phyloP scores from a whole-genome alignment of 345 rosid species.

The Luvunga scandens region DNA sequence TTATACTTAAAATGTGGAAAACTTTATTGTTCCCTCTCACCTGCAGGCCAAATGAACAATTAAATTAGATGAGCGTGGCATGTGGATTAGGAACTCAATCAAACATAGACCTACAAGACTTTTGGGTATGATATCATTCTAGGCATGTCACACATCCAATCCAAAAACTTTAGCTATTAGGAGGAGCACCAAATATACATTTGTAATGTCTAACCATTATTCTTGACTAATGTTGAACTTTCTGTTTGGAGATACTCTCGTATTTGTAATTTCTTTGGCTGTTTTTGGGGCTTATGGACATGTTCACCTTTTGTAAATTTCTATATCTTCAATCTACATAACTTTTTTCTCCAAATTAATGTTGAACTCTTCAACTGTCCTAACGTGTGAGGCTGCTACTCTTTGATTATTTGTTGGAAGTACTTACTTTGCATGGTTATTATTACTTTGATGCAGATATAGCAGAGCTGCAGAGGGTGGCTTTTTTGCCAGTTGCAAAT shows the following conservation, averaged over 20 bases:
- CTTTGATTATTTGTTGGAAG: background rate
- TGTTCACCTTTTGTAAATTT: too few species aligned
- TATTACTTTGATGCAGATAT: constrained; percentile 47
- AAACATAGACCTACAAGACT: background rate
- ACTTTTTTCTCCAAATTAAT: background rate
- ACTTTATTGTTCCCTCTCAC: background rate
- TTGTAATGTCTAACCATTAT: background rate
- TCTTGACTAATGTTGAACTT: background rate
- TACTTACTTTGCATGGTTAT: constrained; percentile 9
- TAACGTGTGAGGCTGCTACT: background rate
- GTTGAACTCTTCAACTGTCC: background rate
- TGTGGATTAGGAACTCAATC: background rate
- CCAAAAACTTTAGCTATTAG: background rate
- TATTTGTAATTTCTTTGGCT: too few species aligned
- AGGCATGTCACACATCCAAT: background rate
- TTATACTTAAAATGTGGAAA: background rate
- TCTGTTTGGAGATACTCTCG: too few species aligned
- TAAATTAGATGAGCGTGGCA: background rate
- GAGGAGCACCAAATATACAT: background rate
- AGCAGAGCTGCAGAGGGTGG: constrained; percentile 62
- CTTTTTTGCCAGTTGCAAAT: constrained; percentile 90
- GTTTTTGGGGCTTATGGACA: too few species aligned
- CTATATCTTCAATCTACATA: too few species aligned
- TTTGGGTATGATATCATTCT: background rate
- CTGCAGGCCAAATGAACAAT: background rate